Base-by-base conservation (phyloP, 352 stramenopile species). In the Globisporangium paroecandrum region DNA sequence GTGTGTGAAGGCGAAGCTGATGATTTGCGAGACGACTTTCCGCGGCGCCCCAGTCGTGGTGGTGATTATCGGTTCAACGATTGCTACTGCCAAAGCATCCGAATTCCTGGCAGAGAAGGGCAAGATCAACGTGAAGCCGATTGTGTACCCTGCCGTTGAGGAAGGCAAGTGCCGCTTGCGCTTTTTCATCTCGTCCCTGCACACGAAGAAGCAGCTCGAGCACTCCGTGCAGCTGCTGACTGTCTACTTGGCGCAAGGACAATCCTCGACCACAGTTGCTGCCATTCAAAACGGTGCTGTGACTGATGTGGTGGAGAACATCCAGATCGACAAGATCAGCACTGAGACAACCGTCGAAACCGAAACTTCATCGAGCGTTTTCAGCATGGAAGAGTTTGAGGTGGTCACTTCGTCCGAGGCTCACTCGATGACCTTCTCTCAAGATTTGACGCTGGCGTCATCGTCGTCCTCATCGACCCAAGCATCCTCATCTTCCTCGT, bases 161-260 rank as follows among this genome's bases (percentile, higher is more conserved):
- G 85, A 92, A 68, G 88, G 88, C 58, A 92, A 94, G 66, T 91
- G 85, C 54, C 82, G 88, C 49, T 69, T 96, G 47, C 86, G 88
- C 22, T 96, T 96, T 66, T 96, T 96, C 70, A 91, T 96, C 60
- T 94, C 83, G 56, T 81, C 83, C 20, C 68, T 91, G 38, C 85
- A 94, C 71, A 87, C 78, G 24, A 81, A 83, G 57, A 76, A 81
- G 66, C 81, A 94, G 66, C 71, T 96, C 32, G 76, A 91, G 47
- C 75, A 84, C 51, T 77, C 86, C 0, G 78, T 92, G 0, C 58
- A 74, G 6, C 65, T 66, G 57, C 64, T 94, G 15, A 69, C 74
- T 8, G 72, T 63, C 1, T 87, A 85, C 32, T 46, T 85, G 27
- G 60, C 54, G 1, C 27, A 72, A 67, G 49, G 36, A 36, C 61